Conservation (phyloP, 768 basidiomycete species). For the Lentinula raphanica region DNA sequence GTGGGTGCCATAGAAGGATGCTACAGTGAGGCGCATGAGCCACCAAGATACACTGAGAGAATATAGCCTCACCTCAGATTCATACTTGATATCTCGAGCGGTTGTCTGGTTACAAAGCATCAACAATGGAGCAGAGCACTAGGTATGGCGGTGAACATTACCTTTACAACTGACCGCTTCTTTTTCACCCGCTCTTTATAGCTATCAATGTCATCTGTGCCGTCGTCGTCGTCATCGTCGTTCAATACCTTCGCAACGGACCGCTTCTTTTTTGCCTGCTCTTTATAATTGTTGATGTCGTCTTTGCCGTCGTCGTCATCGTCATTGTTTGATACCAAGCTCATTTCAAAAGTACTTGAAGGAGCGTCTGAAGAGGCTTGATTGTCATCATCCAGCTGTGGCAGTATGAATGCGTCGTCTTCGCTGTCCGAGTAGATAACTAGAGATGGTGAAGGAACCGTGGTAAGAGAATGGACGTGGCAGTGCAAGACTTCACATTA, state of each 20-base stretch:
- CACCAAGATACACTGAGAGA: no score
- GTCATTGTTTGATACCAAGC: not conserved
- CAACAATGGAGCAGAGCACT: no score
- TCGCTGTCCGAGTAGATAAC: not conserved
- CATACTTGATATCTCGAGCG: not conserved
- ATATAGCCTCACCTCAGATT: not conserved
- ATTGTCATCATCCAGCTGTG: no score
- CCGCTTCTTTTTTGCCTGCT: not conserved
- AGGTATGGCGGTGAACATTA: no score
- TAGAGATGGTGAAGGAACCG: not conserved
- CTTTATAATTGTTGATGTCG: not conserved
- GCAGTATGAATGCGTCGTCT: not conserved
- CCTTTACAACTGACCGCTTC: no score
- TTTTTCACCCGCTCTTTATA: no score
- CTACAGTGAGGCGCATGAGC: no score
- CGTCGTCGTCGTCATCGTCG: no score
- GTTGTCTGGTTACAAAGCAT: not conserved
- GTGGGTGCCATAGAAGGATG: no score
- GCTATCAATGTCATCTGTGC: no score
- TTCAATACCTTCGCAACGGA: not conserved
- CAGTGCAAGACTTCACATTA: no score
- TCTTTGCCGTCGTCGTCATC: not conserved
- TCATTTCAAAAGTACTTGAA: not conserved
- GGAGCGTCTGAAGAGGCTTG: not conserved
- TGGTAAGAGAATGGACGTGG: no score